Base-by-base conservation (phyloP, 169 alveolate genomes). In the Ophryocystis elektroscirrha region DNA sequence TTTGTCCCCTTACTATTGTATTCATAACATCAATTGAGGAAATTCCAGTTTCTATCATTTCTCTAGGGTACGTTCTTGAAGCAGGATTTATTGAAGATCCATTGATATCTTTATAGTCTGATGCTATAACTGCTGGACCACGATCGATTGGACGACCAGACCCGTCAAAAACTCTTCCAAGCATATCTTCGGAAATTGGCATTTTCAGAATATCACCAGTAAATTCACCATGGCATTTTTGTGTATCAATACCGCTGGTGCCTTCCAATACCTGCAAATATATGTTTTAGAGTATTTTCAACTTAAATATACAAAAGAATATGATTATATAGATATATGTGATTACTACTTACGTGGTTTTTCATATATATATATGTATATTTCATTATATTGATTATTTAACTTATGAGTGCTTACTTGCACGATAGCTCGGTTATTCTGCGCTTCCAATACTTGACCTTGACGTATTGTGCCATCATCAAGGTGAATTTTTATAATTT, bases 21-120 rank as follows among this genome's bases (percentile, higher is more conserved):
- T 87, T 94, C 99, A 94, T 94, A 51, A 84, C 86, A 79, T 94
- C 99, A 36, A 94, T 89, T 35, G 99, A 94, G n/a, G 97, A 87
- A 50, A 94, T 88, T 30, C 99, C 99, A 7, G 99, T 94, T 67
- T 93, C 92, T 46, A 93, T 87, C 97, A 93, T 93, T 68, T 93
- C 99, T 69, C 87, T 73, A 9, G 99, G 99, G 65, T 89, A 91
- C 43, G 85, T 93, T 59, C 99, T 78, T 68, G 89, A 76, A 62
- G 73, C 87, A n/a, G 97, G 98, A 51, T 91, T 91, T 49, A 91
- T 89, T 28, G 97, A 96, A 53, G 76, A 81, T 12, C 97, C 98
- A 57, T 89, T 83, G 45, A 91, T 88, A 61, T 86, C 95, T 43
- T 85, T 53, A 63, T 79, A 88, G 62, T 90, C 94, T 76, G 88